Evolutionary conservation across 345 rosid genomes (phyloP), one percentile per base, ranked within the genome.

Genomic region (Gossypium rotundifolium): DNA sequence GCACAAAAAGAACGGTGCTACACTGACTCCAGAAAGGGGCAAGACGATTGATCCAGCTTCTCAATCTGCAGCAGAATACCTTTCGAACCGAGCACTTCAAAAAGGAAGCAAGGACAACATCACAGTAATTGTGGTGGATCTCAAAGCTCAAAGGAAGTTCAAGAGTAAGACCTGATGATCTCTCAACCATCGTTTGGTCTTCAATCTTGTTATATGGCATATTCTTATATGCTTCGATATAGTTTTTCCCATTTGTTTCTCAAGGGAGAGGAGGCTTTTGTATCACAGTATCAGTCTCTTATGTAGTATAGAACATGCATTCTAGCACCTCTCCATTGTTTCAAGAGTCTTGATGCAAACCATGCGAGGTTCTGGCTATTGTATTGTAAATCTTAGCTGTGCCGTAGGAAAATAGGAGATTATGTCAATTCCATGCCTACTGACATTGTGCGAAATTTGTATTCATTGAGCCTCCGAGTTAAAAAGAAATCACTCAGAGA

Each of bases 71-170:
- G 98, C 97, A 0, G 98, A 95, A 77, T 93, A 66, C 81, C 91
- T 95, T 20, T 88, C 94, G 0, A 84, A 77, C 73, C 87, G 93
- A 17, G 99, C 99, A 53, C 84, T 91, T 54, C 96, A 88, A 23
- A 95, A 90, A 72, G 99, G 98, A 73, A 93, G 93, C 86, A 91
- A 90, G 82, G 99, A 95, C 71, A 95, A 93, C 81, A 85, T 91
- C 73, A 87, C 91, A 9, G 87, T 95, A 23, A 74, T 93, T 1
- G 97, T 93, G 67, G 87, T 95, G 69, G 98, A 95, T 82, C 87
- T 93, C 84, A 93, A 90, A 88, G 85, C 94, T 71, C 99, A 91
- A 72, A 88, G 99, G 89, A 95, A 95, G 86, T 86, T 87, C 83
- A 93, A 88, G 88, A 85, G 80, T 82, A 90, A 89, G 82, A 72